Evolutionary conservation across 495 filamentous ascomycete genomes (phyloP).

Genomic region (Astrothelium macrocarpum): DNA sequence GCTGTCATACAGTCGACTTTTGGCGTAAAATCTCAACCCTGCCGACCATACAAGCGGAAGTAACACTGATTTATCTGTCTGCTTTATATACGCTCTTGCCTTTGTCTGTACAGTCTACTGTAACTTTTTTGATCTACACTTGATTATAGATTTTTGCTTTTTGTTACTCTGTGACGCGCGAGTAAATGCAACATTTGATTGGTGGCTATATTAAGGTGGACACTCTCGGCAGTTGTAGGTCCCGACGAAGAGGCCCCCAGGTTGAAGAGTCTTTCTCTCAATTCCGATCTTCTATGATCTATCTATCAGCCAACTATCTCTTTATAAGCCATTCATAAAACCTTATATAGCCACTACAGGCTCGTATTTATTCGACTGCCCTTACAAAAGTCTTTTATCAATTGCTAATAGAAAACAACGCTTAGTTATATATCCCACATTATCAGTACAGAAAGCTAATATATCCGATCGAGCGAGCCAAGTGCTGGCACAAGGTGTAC

Average conservation of each 20-base stretch:
- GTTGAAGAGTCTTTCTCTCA: background rate
- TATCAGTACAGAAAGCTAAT: background rate
- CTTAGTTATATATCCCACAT: background rate
- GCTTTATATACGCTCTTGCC: background rate
- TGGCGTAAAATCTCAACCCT: conserved; percentile 1
- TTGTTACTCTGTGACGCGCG: background rate
- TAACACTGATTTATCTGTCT: background rate
- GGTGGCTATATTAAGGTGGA: conserved; percentile 4
- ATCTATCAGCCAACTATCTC: background rate
- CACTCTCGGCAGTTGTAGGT: background rate
- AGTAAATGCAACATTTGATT: background rate
- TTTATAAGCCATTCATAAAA: background rate
- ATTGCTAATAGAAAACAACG: background rate
- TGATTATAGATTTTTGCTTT: background rate
- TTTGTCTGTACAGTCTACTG: background rate
- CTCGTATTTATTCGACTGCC: background rate
- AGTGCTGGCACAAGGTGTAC: conserved; percentile 16
- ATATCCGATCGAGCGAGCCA: conserved; percentile 13
- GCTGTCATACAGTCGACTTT: background rate
- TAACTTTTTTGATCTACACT: background rate
- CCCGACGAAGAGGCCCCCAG: background rate
- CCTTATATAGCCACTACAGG: background rate
- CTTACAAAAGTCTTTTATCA: background rate
- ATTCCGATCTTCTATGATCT: background rate
- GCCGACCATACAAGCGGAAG: background rate